phyloP scores from a whole-genome alignment of 495 filamentous ascomycete genomes.

The Apiosordaria backusii region DNA sequence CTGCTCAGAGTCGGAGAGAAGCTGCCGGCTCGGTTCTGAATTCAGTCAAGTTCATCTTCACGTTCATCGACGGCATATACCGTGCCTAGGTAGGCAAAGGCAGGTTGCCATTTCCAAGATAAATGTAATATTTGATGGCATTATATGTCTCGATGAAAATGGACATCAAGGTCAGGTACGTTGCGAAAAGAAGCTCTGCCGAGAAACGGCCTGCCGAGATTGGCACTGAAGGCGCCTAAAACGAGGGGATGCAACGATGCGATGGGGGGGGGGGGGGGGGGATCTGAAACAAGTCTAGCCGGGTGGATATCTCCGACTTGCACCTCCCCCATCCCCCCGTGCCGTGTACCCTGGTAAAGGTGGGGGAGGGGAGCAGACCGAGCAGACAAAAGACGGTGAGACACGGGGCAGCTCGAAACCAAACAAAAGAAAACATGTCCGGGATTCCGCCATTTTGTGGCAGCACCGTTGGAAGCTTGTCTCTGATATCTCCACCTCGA shows the following conservation, averaged over 20 bases:
- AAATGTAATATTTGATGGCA: background rate
- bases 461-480: slow-evolving; percentile 12
- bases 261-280: background rate
- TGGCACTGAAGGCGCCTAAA: slow-evolving; percentile 3
- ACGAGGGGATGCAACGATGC: background rate
- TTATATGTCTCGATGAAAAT: background rate
- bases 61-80: background rate
- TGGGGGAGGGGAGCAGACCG: background rate
- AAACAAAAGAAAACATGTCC: background rate
- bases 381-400: slow-evolving; percentile 1
- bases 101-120: background rate
- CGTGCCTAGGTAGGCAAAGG: background rate
- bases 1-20: background rate
- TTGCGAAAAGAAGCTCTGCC: background rate
- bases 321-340: background rate
- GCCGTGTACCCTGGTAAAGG: background rate
- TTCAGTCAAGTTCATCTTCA: too few relatives aligned
- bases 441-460: background rate
- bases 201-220: slow-evolving; percentile 1
- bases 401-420: background rate
- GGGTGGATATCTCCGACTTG: slow-evolving; percentile 13
- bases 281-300: slow-evolving; percentile 22
- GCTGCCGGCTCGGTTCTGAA: background rate
- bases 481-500: background rate
- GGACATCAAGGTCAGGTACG: background rate